Conservation (phyloP, 2,329 filamentous ascomycete species). For the Ophiostoma sp. region DNA sequence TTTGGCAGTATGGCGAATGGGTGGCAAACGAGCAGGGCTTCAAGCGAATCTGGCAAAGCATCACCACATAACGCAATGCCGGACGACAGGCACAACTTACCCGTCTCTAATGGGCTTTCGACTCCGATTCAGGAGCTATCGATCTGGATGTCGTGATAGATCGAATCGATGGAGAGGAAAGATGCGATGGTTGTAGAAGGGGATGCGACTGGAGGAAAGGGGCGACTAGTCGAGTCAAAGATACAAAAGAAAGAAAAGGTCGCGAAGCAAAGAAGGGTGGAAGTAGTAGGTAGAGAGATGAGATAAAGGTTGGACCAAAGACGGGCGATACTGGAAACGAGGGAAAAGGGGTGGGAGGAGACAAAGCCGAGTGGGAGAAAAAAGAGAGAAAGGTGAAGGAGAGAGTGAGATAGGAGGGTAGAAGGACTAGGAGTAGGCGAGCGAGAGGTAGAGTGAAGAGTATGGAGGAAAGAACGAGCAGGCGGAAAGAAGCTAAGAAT, state of each 20-base stretch:
- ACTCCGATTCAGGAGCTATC: neutral
- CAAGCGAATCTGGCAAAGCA: too few relatives aligned
- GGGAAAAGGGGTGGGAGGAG: constrained; percentile 26
- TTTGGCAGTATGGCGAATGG: too few relatives aligned
- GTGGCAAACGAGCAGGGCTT: neutral
- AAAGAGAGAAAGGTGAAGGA: constrained; percentile 18
- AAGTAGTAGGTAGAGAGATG: neutral
- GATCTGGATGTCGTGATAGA: neutral
- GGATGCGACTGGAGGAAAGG: neutral
- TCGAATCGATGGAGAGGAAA: neutral
- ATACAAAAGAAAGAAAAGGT: neutral
- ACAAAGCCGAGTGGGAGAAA: constrained; percentile 16
- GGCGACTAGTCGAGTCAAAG: neutral
- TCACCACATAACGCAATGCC: neutral
- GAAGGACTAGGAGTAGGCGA: neutral
- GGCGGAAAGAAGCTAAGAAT: constrained; percentile 15
- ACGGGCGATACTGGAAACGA: neutral
- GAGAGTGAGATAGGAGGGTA: neutral
- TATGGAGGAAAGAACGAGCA: neutral
- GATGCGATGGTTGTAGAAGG: neutral
- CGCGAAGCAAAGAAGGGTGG: constrained; percentile 11
- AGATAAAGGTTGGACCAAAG: constrained; percentile 10
- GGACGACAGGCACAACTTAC: neutral
- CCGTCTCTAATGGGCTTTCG: neutral
- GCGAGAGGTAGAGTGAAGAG: neutral